A percentile compares a stretch with the other conserved stretches of the same genome.
Conservation (phyloP, 176 grass and related monocot genomes). For the Zea mays region Zm-B73-REFERENCE-NAM-5.0 NC_050101.1:36271001-36271500, state of each 20-base stretch:
- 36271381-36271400: conserved; percentile 47
- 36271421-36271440: neutral
- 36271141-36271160: conserved; percentile 52
- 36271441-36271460: conserved; percentile 1
- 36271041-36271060: conserved; percentile 26
- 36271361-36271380: conserved; percentile 49
- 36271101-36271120: conserved; percentile 58
- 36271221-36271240: too few relatives aligned
- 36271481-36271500: conserved; percentile 61
- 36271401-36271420: conserved; percentile 23
- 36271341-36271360: conserved; percentile 46
- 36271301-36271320: too few relatives aligned
- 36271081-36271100: conserved; percentile 48
- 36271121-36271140: conserved; percentile 50
- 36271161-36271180: conserved; percentile 11
- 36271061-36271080: neutral
- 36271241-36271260: too few relatives aligned
- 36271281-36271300: too few relatives aligned
- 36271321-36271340: too few relatives aligned
- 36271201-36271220: neutral
- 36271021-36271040: neutral
- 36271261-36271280: too few relatives aligned
- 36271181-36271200: neutral
- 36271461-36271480: conserved; percentile 50
- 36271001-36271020: too few relatives aligned